phyloP scores from a whole-genome alignment of 805 yeast genomes.

The Candida andamanensis region DNA sequence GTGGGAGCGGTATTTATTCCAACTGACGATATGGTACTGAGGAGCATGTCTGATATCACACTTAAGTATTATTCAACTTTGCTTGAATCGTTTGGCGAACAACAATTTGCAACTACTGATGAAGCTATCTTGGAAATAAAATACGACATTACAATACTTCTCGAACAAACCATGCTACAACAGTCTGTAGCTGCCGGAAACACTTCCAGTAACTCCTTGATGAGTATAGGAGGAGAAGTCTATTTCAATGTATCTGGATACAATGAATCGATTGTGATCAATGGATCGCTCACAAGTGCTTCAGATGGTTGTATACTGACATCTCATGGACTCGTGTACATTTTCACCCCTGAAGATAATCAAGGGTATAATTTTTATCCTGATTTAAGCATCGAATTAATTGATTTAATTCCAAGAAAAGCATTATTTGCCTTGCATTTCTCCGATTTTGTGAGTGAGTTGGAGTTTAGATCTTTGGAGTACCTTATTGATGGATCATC shows the following conservation, averaged over 20 bases:
- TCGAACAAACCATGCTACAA: conserved; percentile 11
- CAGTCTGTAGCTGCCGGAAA: conserved; percentile 2
- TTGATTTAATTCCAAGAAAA: conserved; percentile 28
- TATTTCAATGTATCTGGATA: neutral
- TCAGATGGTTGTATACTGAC: too few species aligned
- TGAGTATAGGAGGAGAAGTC: neutral
- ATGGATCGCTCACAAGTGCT: neutral
- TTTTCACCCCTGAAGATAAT: conserved; percentile 16
- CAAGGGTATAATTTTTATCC: conserved; percentile 13
- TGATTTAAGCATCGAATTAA: conserved; percentile 17
- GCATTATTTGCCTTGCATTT: conserved; percentile 42
- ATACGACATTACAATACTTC: conserved; percentile 21
- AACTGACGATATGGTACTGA: conserved; percentile 21
- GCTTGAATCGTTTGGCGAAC: conserved; percentile 13
- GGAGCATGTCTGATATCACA: conserved; percentile 24
- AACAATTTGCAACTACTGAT: conserved; percentile 20
- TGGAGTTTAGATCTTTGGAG: conserved; percentile 54
- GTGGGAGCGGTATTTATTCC: conserved; percentile 31
- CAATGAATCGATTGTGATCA: too few species aligned
- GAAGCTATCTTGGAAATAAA: conserved; percentile 28
- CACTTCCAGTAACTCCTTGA: neutral
- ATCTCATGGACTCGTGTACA: conserved; percentile 32
- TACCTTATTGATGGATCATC: conserved; percentile 51
- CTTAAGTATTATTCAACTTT: conserved; percentile 24
- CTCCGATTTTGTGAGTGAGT: conserved; percentile 62